Evolutionary conservation across 192 early-diverging fungal species (phyloP).

Genomic region (Backusella tuberculispora): DNA sequence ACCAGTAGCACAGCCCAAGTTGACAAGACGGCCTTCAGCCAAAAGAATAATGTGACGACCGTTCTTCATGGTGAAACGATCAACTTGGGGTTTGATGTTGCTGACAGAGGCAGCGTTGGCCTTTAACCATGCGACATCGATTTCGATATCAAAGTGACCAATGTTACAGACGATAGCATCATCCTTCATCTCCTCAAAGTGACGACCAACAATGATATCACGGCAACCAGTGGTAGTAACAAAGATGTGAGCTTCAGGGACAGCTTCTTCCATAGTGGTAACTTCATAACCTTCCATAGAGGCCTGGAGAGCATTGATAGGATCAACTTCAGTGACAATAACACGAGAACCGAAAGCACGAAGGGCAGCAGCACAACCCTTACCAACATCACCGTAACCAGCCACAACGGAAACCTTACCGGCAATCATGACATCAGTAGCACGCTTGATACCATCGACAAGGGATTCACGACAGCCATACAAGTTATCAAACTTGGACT

Average conservation of each 20-base stretch:
- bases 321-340: constrained; percentile 96
- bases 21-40: constrained; percentile 98
- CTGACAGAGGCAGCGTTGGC: constrained; percentile 82
- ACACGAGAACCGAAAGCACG: constrained; percentile 98
- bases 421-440: constrained; percentile 99
- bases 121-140: constrained; percentile 99
- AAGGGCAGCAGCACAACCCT: constrained; percentile 97
- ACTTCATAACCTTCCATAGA: constrained; percentile 99
- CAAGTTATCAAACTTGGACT: constrained; percentile 99
- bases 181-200: constrained; percentile 95
- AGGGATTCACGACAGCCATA: constrained; percentile 99
- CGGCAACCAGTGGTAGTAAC: constrained; percentile 99
- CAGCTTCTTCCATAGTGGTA: constrained; percentile 98
- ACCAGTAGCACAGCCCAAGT: constrained; percentile 98
- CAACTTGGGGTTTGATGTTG: constrained; percentile 99
- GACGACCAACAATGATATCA: constrained; percentile 93
- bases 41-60: constrained; percentile 96
- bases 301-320: constrained; percentile 99
- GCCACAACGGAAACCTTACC: constrained; percentile 98
- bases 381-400: constrained; percentile 99
- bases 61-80: constrained; percentile 90
- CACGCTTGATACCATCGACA: constrained; percentile 99
- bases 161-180: constrained; percentile 99
- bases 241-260: constrained; percentile 92
- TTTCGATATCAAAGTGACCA: constrained; percentile 99